These are phyloP conservation scores for Tulasnella calospora DNA, from an alignment of 768 basidiomycete species.

Conservation along the genomic window DNA sequence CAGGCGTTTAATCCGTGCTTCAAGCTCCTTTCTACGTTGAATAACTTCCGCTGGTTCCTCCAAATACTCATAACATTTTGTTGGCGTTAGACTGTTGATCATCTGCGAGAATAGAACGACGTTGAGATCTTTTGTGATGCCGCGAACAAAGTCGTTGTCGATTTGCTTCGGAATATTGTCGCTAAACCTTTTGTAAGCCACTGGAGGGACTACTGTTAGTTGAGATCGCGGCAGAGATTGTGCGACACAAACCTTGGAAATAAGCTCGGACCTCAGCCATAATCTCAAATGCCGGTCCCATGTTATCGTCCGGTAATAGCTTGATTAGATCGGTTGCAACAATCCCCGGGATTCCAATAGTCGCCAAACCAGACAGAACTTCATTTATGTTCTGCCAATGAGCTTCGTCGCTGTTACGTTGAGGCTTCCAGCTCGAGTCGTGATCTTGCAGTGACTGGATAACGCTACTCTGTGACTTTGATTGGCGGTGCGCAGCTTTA, in stretches of 20 bases:
- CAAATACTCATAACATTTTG: neutral
- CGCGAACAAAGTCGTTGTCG: conserved; percentile 53
- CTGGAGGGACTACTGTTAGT: conserved; percentile 35
- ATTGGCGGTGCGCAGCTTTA: conserved; percentile 10
- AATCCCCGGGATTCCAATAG: conserved; percentile 45
- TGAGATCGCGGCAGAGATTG: neutral
- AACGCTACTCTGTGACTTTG: neutral
- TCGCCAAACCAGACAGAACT: conserved; percentile 32
- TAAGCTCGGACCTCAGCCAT: conserved; percentile 23
- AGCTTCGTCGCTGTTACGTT: neutral
- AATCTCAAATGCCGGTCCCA: conserved; percentile 23
- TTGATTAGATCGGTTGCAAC: conserved; percentile 39
- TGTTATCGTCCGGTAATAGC: conserved; percentile 16
- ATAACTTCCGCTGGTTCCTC: neutral
- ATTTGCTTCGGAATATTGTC: conserved; percentile 56
- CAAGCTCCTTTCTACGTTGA: neutral
- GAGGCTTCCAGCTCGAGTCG: neutral
- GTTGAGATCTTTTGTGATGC: conserved; percentile 36
- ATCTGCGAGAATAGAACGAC: too few species aligned
- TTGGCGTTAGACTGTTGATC: neutral
- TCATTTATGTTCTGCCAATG: conserved; percentile 17
- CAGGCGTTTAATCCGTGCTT: too few species aligned
- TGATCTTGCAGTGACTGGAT: neutral
- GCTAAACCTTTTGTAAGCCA: conserved; percentile 55
- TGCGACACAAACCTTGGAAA: conserved; percentile 16